These are phyloP conservation scores for Fraxinus dipetala DNA, from an alignment of 305 asterid genomes.

Conservation along the genomic window DNA sequence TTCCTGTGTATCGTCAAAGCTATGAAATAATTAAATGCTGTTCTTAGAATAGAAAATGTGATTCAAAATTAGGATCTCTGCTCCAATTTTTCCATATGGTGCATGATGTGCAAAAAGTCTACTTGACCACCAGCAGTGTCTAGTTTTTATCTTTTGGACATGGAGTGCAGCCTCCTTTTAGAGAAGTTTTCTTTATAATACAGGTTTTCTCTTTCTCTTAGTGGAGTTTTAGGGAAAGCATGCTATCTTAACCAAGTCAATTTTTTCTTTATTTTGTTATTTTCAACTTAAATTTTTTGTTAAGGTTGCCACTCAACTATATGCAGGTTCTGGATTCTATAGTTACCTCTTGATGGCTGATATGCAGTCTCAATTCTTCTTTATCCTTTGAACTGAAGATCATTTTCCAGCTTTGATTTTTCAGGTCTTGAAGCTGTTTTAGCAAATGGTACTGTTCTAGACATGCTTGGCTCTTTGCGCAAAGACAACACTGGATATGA, in stretches of 20 bases:
- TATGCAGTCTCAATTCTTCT: neutral
- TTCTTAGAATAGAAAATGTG: neutral
- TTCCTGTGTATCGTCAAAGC: neutral
- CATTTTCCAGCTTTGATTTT: constrained; percentile 21
- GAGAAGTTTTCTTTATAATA: neutral
- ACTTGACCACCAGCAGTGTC: neutral
- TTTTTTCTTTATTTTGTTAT: neutral
- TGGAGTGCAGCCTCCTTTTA: neutral
- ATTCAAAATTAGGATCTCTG: neutral
- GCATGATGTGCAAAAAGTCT: neutral
- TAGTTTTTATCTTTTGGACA: neutral
- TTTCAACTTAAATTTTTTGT: neutral
- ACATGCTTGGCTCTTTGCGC: constrained; percentile 91
- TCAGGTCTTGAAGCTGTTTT: constrained; percentile 96
- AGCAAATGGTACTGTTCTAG: constrained; percentile 93
- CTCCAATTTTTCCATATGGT: neutral
- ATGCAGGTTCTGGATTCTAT: neutral
- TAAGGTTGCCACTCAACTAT: neutral
- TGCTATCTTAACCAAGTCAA: neutral
- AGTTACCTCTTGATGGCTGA: neutral
- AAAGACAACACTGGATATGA: constrained; percentile 99
- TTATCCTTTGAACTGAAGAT: constrained; percentile 1
- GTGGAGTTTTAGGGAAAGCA: neutral
- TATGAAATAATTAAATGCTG: neutral
- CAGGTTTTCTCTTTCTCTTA: neutral